Base-by-base conservation (phyloP, 495 filamentous ascomycete species). In the Penicillium crystallinum region DNA sequence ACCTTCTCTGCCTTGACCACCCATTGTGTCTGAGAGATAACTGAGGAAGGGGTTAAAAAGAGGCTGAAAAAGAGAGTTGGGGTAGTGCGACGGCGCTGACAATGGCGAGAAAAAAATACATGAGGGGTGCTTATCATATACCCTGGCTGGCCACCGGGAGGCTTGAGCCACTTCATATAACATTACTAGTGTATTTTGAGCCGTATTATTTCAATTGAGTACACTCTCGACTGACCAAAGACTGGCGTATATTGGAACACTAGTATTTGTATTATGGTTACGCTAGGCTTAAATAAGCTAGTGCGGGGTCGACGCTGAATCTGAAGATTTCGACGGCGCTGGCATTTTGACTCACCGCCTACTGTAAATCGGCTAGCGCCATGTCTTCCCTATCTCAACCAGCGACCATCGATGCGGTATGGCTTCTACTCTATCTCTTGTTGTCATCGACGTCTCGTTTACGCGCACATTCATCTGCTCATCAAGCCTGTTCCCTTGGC, bases 1-100 rank as follows among this genome's bases (percentile, higher is more conserved):
- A 83, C 83, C 84, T 73, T 84, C 83, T 82, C 84, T 81, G 68
- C 81, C 80, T 66, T 76, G 72, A 50, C 84, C 84, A 72, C 84
- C 84, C 84, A 87, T 87, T 50, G 61, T 75, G 64, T 52, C 27
- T 34, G 11, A 30, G 27, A 25, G 18, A 46, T 43, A 38, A 57
- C 41, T 30, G 52, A 31, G 21, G 27, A 37, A 36, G 42, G 35
- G 34, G 50, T 53, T 55, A 43, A 33, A 37, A 36, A 53, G 22
- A 64, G 14, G 12, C 19, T 49, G 34, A 41, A 54, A 27, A 17
- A 47, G 38, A 52, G 34, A 46, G 34, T 44, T 45, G 36, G 30
- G 31, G 43, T 35, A 37, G 25, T n/a, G 33, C 35, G 45, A 43
- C 9, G 45, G 37, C 54, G 49, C 42, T 62, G 46, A 29, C 39